Conservation (phyloP, 177 flowering plant genomes). For the Telopea speciosissima region DNA sequence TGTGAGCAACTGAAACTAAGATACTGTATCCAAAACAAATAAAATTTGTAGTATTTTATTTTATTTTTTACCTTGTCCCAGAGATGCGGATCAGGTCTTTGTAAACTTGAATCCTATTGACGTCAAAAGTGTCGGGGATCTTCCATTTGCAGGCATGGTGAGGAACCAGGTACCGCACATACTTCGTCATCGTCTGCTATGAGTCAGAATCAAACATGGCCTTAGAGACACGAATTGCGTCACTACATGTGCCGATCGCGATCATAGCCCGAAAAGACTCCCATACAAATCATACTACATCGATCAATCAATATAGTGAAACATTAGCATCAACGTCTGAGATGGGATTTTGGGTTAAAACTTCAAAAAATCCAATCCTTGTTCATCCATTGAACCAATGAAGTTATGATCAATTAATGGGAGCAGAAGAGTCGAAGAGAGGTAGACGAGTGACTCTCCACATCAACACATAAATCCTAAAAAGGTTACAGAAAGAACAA, state of each 20-base stretch:
- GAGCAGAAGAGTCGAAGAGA: too few species aligned
- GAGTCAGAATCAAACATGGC: conserved; percentile 24
- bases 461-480: too few species aligned
- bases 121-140: conserved; percentile 49
- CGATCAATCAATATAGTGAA: not conserved
- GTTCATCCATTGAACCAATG: too few species aligned
- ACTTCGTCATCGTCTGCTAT: conserved; percentile 46
- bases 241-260: conserved; percentile 70
- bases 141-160: conserved; percentile 75
- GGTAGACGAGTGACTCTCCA: too few species aligned
- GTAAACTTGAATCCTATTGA: conserved; percentile 45
- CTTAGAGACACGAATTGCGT: conserved; percentile 55
- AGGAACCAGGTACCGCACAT: conserved; percentile 39
- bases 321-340: too few species aligned
- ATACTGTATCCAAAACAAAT: too few species aligned
- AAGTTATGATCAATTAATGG: too few species aligned
- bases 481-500: not conserved
- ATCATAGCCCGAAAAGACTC: conserved; percentile 58
- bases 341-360: too few species aligned
- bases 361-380: too few species aligned
- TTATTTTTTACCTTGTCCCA: conserved; percentile 70
- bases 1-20: not conserved
- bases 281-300: conserved; percentile 70
- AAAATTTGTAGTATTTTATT: too few species aligned
- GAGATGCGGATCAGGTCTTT: conserved; percentile 65